These are phyloP conservation scores for Cystobasidium slooffiae DNA, from an alignment of 1,284 basidiomycete genomes.

Conservation along the genomic window DNA sequence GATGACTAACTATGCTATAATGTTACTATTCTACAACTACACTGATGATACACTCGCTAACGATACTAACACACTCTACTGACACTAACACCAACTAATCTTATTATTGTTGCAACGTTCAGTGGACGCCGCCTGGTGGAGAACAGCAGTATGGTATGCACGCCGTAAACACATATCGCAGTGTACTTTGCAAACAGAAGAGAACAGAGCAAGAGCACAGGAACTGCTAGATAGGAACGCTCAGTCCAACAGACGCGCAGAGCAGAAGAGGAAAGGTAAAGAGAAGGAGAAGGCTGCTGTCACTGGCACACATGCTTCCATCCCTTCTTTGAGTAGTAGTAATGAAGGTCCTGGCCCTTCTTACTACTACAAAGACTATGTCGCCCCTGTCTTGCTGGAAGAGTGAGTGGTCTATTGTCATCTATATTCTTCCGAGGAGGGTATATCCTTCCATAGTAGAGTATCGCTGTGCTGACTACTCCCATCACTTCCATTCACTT, in stretches of 20 bases:
- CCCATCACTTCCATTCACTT: background rate
- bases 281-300: background rate
- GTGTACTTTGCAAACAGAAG: slow-evolving; percentile 4
- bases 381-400: background rate
- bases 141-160: slow-evolving; percentile 30
- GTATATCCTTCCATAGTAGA: background rate
- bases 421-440: background rate
- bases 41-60: background rate
- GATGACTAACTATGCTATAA: background rate
- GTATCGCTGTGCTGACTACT: background rate
- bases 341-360: background rate
- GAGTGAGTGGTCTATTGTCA: background rate
- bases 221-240: slow-evolving; percentile 30
- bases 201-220: slow-evolving; percentile 28
- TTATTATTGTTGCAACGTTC: background rate
- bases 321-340: background rate
- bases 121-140: slow-evolving; percentile 17
- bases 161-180: slow-evolving; percentile 24
- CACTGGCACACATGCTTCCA: background rate
- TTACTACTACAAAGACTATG: slow-evolving; percentile 16
- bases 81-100: background rate
- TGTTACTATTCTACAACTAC: background rate
- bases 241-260: slow-evolving; percentile 17
- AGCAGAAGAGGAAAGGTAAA: slow-evolving; percentile 30
- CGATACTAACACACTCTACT: background rate